Base-by-base conservation (phyloP, 1,139 yeast species). In the Scheffersomyces lignicola region DNA sequence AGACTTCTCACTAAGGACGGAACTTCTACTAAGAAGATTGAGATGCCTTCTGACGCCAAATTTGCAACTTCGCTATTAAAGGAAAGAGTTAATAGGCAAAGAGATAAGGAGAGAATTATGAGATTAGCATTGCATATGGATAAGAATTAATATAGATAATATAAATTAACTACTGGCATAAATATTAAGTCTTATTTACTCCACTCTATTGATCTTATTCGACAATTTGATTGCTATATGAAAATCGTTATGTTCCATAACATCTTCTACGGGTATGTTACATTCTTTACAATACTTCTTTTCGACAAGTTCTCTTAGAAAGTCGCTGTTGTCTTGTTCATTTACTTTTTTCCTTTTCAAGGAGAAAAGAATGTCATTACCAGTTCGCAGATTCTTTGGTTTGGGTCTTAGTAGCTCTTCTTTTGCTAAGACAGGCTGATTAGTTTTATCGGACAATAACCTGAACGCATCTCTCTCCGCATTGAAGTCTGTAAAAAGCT, bases 1-100 rank as follows among this genome's bases (percentile, higher is more conserved):
- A 73, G 75, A 6, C 65, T 82, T 38, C 57, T 83, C 35, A 69
- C 81, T 2, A 77, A 56, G 41, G 52, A 53, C 21, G 84, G 83
- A 3, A 55, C 69, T 3, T 58, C 60, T 27, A 56, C 76, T 2
- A 71, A 69, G 36, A 69, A 63, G 18, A 54, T 81, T 18, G 54
- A 54, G 5, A 55, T 82, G 22, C 83, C 84, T 1, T 56, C 66
- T 2, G 64, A 74, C 41, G 69, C 68, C 14, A 66, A 59, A 31
- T 68, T 80, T 48, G 80, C 77, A 0, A 62, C 71, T 24, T 52
- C 66, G 28, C 40, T 63, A 25, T 31, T 61, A 42, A 47, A 58
- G 44, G 59, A 65, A 44, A 52, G 61, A 44, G 61, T 60, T 38
- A 50, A 62, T 42, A 56, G 58, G 43, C 55, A 53, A 36, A 56